A percentile compares a stretch with the other conserved stretches of the same genome.
Conservation (phyloP, 345 rosid species). For the Turnera subulata region DNA sequence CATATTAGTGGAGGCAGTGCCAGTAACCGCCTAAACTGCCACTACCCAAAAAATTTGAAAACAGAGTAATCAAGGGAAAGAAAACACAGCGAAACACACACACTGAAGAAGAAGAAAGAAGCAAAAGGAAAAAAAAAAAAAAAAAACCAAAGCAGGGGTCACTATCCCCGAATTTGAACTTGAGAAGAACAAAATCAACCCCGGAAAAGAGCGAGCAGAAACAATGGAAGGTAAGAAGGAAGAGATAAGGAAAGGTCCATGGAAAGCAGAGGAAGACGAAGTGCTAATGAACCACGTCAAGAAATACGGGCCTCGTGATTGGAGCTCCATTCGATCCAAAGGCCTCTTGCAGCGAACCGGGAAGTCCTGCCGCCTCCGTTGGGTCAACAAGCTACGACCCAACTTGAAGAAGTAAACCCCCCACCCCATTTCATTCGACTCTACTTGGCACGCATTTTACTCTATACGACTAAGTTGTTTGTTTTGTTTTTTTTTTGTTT, state of each 20-base stretch:
- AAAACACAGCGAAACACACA: neutral
- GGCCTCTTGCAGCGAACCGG: slow-evolving; percentile 83
- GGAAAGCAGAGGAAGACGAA: slow-evolving; percentile 92
- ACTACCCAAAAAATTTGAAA: neutral
- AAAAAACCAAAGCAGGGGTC: too few relatives aligned
- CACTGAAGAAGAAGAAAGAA: neutral
- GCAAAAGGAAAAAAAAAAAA: neutral
- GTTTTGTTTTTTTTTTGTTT: neutral
- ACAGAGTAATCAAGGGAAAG: neutral
- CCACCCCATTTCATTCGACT: too few relatives aligned
- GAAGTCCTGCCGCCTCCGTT: slow-evolving; percentile 94
- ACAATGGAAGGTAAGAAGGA: slow-evolving; percentile 42
- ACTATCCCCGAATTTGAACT: too few relatives aligned
- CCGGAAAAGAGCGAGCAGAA: too few relatives aligned
- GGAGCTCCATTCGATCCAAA: slow-evolving; percentile 99
- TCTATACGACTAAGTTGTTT: neutral
- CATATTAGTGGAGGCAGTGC: slow-evolving; percentile 18
- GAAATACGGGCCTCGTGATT: slow-evolving; percentile 79
- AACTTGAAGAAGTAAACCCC: slow-evolving; percentile 73
- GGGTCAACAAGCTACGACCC: slow-evolving; percentile 96
- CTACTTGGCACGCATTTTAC: too few relatives aligned
- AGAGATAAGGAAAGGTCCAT: slow-evolving; percentile 79
- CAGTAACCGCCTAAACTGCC: slow-evolving; percentile 25
- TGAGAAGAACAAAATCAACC: too few relatives aligned
- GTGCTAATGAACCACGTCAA: slow-evolving; percentile 68